Base-by-base conservation (phyloP, 495 filamentous ascomycete genomes). In the Jackrogersella multiformis region DNA sequence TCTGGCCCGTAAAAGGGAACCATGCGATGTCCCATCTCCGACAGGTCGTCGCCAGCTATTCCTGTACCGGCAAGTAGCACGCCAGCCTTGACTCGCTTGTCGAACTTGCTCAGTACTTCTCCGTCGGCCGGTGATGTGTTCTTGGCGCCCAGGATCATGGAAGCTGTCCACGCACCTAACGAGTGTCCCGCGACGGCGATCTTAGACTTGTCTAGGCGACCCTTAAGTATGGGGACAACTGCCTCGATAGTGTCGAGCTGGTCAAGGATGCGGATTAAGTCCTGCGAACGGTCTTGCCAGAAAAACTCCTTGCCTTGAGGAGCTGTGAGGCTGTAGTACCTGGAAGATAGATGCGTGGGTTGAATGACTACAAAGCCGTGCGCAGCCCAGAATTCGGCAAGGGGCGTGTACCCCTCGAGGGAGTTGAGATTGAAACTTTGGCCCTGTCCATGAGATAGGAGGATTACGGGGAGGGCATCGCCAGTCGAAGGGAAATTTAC, bases 311-410 rank as follows among this genome's bases (percentile, higher is more conserved):
- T 13, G 7, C 72, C 69, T 12, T 57, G 49, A 0, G 72, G 51
- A 2, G 63, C 6, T 0, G 59, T 58, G 8, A 82, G 71, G 5
- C 38, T 62, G 1, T 80, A 71, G 2, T 71, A 71, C 34, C 62
- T 46, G n/a, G 79, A 81, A 46, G 72, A 77, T 4, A 82, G 69
- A 57, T 83, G 80, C 1, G 79, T 82, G 10, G 80, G 80, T 56
- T 83, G 80, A 12, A 83, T 70, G 3, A 83, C 80, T 10, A 74
- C 77, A 66, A 81, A 82, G 49, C 80, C 80, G 18, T 81, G 80
- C 13, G 77, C 60, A 2, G 80, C 80, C 75, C 77, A 82, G 74
- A 82, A 83, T 24, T 82, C 75, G 51, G 69, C 73, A 1, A 82
- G 66, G 6, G 80, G 80, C 2, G 61, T 74, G 61, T 81, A 82